phyloP scores from a whole-genome alignment of 352 stramenopile genomes.

The Phytopythium chamaehyphon region DNA sequence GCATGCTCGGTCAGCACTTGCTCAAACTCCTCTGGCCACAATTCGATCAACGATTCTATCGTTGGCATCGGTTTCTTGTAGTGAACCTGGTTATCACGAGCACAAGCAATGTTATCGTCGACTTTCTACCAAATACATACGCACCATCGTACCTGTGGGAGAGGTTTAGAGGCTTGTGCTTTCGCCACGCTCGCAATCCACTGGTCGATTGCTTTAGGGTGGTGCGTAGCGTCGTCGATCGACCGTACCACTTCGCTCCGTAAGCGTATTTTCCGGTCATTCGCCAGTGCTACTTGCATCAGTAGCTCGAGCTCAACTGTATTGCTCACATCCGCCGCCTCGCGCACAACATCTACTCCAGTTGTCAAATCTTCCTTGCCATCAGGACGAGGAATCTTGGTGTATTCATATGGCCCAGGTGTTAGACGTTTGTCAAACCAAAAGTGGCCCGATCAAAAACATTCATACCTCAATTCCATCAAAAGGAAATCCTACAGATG shows the following conservation, averaged over 20 bases:
- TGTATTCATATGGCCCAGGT: neutral
- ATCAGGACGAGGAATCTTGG: slow-evolving; percentile 85
- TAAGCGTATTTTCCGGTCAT: slow-evolving; percentile 21
- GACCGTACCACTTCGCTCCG: slow-evolving; percentile 66
- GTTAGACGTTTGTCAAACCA: neutral
- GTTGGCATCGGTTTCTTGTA: slow-evolving; percentile 91
- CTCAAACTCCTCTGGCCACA: slow-evolving; percentile 89
- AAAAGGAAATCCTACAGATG: slow-evolving; percentile 60
- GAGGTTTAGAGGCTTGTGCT: slow-evolving; percentile 78
- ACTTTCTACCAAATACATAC: neutral
- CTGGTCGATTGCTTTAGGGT: slow-evolving; percentile 83
- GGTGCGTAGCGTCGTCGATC: slow-evolving; percentile 87
- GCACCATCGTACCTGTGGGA: slow-evolving; percentile 34
- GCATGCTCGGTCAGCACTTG: slow-evolving; percentile 34
- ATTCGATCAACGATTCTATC: slow-evolving; percentile 84
- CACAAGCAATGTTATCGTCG: neutral
- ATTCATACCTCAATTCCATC: slow-evolving; percentile 59
- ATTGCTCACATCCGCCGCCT: slow-evolving; percentile 88
- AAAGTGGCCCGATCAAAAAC: neutral
- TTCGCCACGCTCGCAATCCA: slow-evolving; percentile 92
- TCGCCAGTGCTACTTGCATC: slow-evolving; percentile 75
- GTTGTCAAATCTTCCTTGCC: slow-evolving; percentile 55
- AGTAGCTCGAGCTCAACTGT: slow-evolving; percentile 86
- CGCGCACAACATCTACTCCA: slow-evolving; percentile 83
- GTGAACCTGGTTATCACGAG: slow-evolving; percentile 24